phyloP scores from a whole-genome alignment of 495 filamentous ascomycete species.

The Copromyces sp. region DNA sequence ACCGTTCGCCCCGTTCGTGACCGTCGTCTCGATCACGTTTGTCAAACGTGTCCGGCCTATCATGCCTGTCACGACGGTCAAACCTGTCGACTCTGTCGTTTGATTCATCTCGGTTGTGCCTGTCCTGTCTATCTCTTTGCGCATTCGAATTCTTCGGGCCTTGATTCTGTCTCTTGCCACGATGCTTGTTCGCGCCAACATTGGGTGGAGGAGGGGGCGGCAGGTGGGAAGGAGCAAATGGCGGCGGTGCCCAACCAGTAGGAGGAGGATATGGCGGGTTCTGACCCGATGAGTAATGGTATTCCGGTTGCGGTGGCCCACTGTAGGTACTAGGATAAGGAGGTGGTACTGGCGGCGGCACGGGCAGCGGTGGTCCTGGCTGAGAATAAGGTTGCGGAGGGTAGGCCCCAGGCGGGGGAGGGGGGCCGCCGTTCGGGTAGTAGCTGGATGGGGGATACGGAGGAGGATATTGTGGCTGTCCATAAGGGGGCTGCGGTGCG shows the following conservation, averaged over 20 bases:
- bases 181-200: conserved; percentile 4
- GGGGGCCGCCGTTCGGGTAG: conserved; percentile 15
- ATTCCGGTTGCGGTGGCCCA: conserved; percentile 13
- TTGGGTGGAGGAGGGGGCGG: conserved; percentile 8
- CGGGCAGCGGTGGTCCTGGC: conserved; percentile 12
- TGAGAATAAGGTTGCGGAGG: conserved; percentile 14
- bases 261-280: conserved; percentile 11
- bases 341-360: conserved; percentile 13
- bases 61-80: background rate
- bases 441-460: conserved; percentile 19
- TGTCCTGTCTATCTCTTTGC: conserved; percentile 6
- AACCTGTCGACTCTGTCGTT: background rate
- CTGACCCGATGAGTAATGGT: conserved; percentile 16
- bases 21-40: background rate
- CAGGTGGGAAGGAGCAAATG: conserved; percentile 14
- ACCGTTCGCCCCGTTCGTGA: background rate
- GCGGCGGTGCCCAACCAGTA: conserved; percentile 11
- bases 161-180: conserved; percentile 14
- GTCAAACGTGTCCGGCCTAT: background rate
- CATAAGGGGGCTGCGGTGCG: conserved; percentile 16
- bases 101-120: background rate
- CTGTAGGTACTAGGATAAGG: conserved; percentile 21
- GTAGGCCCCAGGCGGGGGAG: conserved; percentile 13
- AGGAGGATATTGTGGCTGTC: conserved; percentile 18
- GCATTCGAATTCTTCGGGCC: conserved; percentile 6